A percentile compares a stretch with the other conserved stretches of the same genome.
Evolutionary conservation across 176 grass and related monocot genomes (phyloP).

Genomic region (Poa pratensis): DNA sequence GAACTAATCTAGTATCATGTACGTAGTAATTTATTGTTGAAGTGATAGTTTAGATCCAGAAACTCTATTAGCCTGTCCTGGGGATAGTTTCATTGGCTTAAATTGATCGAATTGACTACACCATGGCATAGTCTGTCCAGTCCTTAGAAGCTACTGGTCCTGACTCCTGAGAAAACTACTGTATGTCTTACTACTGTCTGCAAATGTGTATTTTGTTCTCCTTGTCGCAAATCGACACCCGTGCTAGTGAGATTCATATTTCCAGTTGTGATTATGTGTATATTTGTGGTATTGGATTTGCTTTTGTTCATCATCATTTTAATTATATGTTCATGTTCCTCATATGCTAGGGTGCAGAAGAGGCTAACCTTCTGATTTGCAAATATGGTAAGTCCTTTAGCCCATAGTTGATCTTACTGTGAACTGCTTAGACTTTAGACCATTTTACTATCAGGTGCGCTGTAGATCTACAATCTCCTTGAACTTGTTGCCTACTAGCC

Average conservation of each 20-base stretch:
- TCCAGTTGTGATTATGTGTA: not conserved
- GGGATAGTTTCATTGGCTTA: not conserved
- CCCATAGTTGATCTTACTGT: conserved; percentile 27
- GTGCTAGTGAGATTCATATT: not conserved
- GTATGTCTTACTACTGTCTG: not conserved
- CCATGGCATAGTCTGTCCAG: not conserved
- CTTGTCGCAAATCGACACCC: not conserved
- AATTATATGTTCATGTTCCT: conserved; percentile 4
- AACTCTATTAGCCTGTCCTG: too few species aligned
- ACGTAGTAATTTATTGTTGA: not conserved
- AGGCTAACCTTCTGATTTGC: conserved; percentile 6
- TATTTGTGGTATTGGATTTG: not conserved
- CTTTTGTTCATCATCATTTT: not conserved
- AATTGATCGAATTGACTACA: not conserved
- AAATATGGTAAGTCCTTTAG: conserved; percentile 49
- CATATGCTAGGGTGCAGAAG: conserved; percentile 41
- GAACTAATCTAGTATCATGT: not conserved
- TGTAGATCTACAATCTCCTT: not conserved
- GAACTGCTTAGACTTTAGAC: not conserved
- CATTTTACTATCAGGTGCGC: not conserved
- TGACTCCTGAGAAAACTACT: not conserved
- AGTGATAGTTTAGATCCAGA: not conserved
- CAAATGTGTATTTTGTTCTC: not conserved
- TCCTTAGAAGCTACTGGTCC: not conserved
- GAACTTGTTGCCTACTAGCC: not conserved